A percentile compares a stretch with the other conserved stretches of the same genome.
phyloP scores from a whole-genome alignment of 2,329 filamentous ascomycete genomes.

The Triangularia verruculosa region DNA sequence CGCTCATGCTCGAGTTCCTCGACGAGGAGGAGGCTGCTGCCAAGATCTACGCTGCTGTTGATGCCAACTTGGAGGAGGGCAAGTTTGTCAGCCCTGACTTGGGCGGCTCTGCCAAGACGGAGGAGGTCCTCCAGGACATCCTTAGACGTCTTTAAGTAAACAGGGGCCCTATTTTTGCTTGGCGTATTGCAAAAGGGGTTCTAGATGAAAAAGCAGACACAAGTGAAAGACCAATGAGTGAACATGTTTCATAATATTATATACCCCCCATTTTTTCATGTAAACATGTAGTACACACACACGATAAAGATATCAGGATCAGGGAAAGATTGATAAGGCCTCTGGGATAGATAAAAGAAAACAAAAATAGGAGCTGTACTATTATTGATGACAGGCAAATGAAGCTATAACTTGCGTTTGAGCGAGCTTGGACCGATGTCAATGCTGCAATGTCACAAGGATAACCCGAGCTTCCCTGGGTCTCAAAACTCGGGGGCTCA shows the following conservation, averaged over 20 bases:
- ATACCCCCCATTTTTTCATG: slow-evolving; percentile 15
- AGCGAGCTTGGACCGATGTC: not conserved
- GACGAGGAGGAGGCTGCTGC: slow-evolving; percentile 83
- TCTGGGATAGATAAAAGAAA: not conserved
- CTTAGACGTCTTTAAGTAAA: slow-evolving; percentile 69
- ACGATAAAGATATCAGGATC: no score
- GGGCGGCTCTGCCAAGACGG: slow-evolving; percentile 80
- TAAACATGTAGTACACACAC: not conserved
- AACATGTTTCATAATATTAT: not conserved
- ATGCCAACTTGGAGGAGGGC: slow-evolving; percentile 82
- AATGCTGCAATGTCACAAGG: not conserved
- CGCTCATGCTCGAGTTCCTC: slow-evolving; percentile 94
- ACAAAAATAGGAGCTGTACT: not conserved
- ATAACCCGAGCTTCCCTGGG: not conserved
- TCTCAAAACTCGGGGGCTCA: not conserved
- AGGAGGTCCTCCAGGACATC: slow-evolving; percentile 84
- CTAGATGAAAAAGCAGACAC: not conserved
- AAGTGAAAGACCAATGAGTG: not conserved
- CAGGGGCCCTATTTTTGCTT: not conserved
- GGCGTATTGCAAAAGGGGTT: no score
- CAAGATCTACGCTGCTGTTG: slow-evolving; percentile 86
- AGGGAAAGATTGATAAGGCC: not conserved
- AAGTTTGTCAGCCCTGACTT: slow-evolving; percentile 83
- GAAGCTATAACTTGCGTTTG: not conserved
- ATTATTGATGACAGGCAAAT: not conserved